Evolutionary conservation across 1,139 yeast genomes (phyloP).

Genomic region (Pichia sp.): DNA sequence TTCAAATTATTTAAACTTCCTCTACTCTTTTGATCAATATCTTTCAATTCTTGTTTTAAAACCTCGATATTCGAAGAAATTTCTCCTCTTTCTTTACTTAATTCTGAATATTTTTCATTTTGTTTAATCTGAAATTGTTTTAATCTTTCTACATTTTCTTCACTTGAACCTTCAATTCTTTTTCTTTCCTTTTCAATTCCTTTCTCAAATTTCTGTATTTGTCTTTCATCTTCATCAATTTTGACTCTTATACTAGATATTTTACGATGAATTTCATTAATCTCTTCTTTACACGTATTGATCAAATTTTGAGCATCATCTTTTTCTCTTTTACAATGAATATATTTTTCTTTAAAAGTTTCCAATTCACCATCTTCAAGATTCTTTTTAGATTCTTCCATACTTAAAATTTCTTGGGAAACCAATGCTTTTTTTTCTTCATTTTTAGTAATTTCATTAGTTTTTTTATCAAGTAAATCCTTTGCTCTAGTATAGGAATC

Average conservation of each 20-base stretch:
- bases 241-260: constrained; percentile 2
- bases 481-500: constrained; percentile 26
- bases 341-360: constrained; percentile 1
- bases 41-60: constrained; percentile 24
- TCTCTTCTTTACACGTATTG: constrained; percentile 11
- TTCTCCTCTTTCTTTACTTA: constrained; percentile 11
- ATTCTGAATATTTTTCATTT: constrained; percentile 14
- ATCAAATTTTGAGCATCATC: constrained; percentile 1
- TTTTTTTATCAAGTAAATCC: constrained; percentile 27
- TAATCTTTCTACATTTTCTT: constrained; percentile 20
- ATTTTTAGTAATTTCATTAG: constrained; percentile 8
- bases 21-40: constrained; percentile 1
- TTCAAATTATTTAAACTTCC: constrained; percentile 37
- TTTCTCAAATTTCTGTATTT: constrained; percentile 19
- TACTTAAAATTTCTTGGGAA: neutral
- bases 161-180: constrained; percentile 18
- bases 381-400: neutral
- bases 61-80: constrained; percentile 10
- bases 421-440: neutral
- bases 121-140: constrained; percentile 16
- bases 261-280: constrained; percentile 12
- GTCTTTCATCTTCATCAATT: constrained; percentile 13
- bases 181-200: constrained; percentile 27
- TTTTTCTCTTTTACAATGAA: constrained; percentile 17
- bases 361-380: constrained; percentile 10